A percentile compares a stretch with the other conserved stretches of the same genome.
These are phyloP conservation scores for Tylopilus rubrobrunneus DNA, from an alignment of 768 basidiomycete species.

Conservation along the genomic window DNA sequence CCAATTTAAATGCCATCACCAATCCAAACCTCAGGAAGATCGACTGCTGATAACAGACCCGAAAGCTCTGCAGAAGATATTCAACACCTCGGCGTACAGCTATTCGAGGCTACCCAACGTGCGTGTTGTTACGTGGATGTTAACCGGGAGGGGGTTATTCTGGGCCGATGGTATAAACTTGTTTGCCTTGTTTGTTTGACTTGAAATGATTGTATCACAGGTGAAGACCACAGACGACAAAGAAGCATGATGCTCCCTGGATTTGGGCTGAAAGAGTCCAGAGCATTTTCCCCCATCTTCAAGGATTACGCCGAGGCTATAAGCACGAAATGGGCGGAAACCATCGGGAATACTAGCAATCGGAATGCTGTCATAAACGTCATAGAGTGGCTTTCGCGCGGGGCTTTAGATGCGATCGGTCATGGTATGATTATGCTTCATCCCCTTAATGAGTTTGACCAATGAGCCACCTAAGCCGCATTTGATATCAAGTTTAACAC, in stretches of 20 bases:
- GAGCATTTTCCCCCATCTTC: slow-evolving; percentile 48
- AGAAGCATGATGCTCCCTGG: slow-evolving; percentile 52
- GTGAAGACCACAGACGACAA: slow-evolving; percentile 47
- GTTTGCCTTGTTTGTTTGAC: background rate
- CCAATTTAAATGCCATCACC: background rate
- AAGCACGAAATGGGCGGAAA: slow-evolving; percentile 17
- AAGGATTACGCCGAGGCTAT: slow-evolving; percentile 28
- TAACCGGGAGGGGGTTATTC: slow-evolving; percentile 32
- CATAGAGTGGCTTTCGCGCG: slow-evolving; percentile 32
- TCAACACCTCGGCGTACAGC: slow-evolving; percentile 40
- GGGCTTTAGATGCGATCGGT: slow-evolving; percentile 46
- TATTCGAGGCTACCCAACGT: slow-evolving; percentile 34
- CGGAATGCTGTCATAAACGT: slow-evolving; percentile 16
- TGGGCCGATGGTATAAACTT: slow-evolving; percentile 41
- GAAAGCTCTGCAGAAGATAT: slow-evolving; percentile 39
- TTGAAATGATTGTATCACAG: slow-evolving; percentile 14
- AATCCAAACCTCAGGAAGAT: slow-evolving; percentile 30
- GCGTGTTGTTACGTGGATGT: slow-evolving; percentile 4
- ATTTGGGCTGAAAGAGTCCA: slow-evolving; percentile 49
- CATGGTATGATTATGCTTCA: slow-evolving; percentile 26
- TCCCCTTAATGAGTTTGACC: no score
- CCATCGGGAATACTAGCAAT: background rate
- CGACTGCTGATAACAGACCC: slow-evolving; percentile 37
- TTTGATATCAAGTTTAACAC: slow-evolving; percentile 36
- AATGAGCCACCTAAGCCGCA: slow-evolving; percentile 30